Percentiles rank a stretch among this genome's conserved stretches.
Evolutionary conservation across 1,139 yeast genomes (phyloP).

Genomic region (Pichia sp.): DNA sequence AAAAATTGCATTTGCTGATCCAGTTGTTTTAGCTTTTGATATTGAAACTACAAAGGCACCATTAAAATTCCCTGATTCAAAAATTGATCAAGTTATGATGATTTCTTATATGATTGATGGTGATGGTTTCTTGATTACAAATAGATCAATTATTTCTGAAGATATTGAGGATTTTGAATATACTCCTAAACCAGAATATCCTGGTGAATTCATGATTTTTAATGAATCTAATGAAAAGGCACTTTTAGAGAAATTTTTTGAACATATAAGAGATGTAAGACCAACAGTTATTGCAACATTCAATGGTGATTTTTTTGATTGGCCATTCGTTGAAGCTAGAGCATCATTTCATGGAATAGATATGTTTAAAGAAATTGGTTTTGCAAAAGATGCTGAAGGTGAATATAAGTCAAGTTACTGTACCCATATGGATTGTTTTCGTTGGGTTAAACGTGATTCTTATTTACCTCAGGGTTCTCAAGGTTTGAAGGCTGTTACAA

Average conservation of each 20-base stretch:
- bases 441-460: conserved; percentile 99
- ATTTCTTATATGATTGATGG: conserved; percentile 99
- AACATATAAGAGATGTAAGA: conserved; percentile 76
- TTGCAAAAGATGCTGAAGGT: conserved; percentile 81
- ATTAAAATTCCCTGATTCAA: conserved; percentile 87
- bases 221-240: conserved; percentile 84
- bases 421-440: conserved; percentile 93
- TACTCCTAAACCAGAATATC: conserved; percentile 94
- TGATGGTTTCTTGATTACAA: conserved; percentile 88
- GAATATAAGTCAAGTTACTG: conserved; percentile 92
- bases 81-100: conserved; percentile 97
- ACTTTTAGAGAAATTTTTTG: conserved; percentile 70
- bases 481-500: conserved; percentile 96
- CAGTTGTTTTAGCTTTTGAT: conserved; percentile 93
- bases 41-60: conserved; percentile 98
- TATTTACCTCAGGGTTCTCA: conserved; percentile 98
- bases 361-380: conserved; percentile 92
- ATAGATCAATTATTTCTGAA: conserved; percentile 86
- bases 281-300: conserved; percentile 97
- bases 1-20: conserved; percentile 91
- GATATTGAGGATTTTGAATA: conserved; percentile 97
- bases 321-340: conserved; percentile 96
- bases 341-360: conserved; percentile 76
- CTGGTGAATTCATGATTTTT: conserved; percentile 82
- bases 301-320: conserved; percentile 97